phyloP scores from a whole-genome alignment of 805 yeast genomes.

The Nakazawaea pomicola region DNA sequence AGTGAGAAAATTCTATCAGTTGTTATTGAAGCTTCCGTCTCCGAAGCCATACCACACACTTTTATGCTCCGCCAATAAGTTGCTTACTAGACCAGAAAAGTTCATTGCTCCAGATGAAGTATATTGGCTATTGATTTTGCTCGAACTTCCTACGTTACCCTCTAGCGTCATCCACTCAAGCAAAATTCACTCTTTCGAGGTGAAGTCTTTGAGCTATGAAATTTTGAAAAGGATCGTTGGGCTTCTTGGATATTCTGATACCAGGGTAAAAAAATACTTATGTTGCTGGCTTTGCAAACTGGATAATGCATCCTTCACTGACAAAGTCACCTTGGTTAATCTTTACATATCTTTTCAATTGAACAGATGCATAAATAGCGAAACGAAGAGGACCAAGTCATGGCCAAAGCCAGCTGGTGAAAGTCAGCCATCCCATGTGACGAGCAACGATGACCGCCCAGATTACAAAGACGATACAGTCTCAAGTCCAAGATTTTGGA shows the following conservation, averaged over 20 bases:
- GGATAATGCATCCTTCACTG: slow-evolving; percentile 36
- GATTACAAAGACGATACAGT: not conserved
- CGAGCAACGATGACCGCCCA: slow-evolving; percentile 1
- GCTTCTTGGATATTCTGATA: slow-evolving; percentile 47
- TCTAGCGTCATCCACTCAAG: slow-evolving; percentile 34
- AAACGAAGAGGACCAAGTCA: slow-evolving; percentile 16
- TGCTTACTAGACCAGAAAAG: slow-evolving; percentile 42
- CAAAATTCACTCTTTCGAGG: slow-evolving; percentile 35
- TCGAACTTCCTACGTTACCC: slow-evolving; percentile 63
- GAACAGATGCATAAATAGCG: slow-evolving; percentile 41
- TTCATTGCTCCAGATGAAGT: slow-evolving; percentile 38
- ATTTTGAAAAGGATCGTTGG: slow-evolving; percentile 68
- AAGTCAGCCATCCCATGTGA: not conserved
- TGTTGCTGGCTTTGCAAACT: slow-evolving; percentile 50
- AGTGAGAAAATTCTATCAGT: slow-evolving; percentile 38
- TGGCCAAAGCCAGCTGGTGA: no score
- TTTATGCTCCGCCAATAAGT: slow-evolving; percentile 43
- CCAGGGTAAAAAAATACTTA: slow-evolving; percentile 35
- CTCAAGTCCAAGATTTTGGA: not conserved
- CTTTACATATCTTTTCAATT: slow-evolving; percentile 76
- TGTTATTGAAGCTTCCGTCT: slow-evolving; percentile 50
- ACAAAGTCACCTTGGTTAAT: slow-evolving; percentile 64
- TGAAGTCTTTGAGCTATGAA: slow-evolving; percentile 58
- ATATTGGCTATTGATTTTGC: slow-evolving; percentile 57
- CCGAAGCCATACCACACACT: slow-evolving; percentile 55